These are phyloP conservation scores for Closterium sp. DNA, from an alignment of 139 green algal genomes.

Conservation along the genomic window DNA sequence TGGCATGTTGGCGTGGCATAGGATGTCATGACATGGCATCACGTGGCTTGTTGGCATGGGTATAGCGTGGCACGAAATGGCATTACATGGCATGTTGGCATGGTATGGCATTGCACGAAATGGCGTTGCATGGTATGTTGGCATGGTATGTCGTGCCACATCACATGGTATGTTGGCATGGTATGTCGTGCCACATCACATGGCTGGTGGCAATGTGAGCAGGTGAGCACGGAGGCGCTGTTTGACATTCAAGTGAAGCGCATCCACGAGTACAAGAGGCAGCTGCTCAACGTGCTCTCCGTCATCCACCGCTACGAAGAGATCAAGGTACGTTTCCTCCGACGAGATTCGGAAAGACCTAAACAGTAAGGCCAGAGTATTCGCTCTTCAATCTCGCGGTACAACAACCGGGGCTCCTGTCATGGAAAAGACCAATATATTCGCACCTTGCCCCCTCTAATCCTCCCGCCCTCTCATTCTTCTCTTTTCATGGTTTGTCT, in stretches of 20 bases:
- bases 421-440: too few relatives aligned
- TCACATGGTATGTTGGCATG: neutral
- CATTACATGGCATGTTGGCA: neutral
- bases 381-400: neutral
- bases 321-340: slow-evolving; percentile 48
- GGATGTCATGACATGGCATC: too few relatives aligned
- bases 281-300: slow-evolving; percentile 69
- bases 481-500: neutral
- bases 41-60: too few relatives aligned
- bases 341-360: too few relatives aligned
- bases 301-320: slow-evolving; percentile 62
- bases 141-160: neutral
- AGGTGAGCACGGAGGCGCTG: slow-evolving; percentile 72
- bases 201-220: neutral
- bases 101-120: neutral
- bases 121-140: neutral
- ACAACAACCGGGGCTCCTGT: neutral
- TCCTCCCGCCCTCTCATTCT: too few relatives aligned
- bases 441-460: neutral
- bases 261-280: slow-evolving; percentile 99
- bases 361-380: neutral
- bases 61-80: neutral
- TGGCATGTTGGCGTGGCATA: too few relatives aligned
- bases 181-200: slow-evolving; percentile 27
- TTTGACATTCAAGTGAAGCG: slow-evolving; percentile 98